Evolutionary conservation across 495 filamentous ascomycete species (phyloP).

Genomic region (Aspergillus hancockii): DNA sequence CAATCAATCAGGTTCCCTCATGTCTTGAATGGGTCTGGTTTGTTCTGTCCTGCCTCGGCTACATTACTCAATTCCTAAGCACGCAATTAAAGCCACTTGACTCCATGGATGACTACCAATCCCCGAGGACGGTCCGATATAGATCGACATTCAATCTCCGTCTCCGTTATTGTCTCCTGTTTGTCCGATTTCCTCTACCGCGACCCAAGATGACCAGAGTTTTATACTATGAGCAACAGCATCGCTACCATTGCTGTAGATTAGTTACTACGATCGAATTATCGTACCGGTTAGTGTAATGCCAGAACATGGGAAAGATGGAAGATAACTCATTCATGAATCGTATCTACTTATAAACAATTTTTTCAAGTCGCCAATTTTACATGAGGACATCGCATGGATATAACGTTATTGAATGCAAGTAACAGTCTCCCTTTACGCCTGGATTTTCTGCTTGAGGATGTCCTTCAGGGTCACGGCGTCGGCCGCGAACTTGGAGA

Average conservation of each 20-base stretch:
- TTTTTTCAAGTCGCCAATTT: constrained; percentile 27
- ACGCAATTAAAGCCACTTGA: no score
- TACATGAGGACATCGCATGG: constrained; percentile 11
- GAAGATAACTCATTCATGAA: constrained; percentile 24
- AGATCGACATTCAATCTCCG: no score
- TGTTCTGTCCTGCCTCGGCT: neutral
- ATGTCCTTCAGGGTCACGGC: constrained; percentile 91
- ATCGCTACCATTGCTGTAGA: no score
- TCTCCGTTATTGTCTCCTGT: no score
- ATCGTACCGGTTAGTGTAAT: neutral
- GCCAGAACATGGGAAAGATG: no score
- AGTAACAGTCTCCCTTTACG: constrained; percentile 30
- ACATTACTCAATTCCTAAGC: neutral
- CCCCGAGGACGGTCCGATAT: no score
- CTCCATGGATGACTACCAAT: no score
- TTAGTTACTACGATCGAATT: neutral
- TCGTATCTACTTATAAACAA: constrained; percentile 39
- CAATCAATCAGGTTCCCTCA: no score
- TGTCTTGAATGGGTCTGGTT: neutral
- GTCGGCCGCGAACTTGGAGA: constrained; percentile 98
- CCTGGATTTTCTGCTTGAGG: constrained; percentile 79
- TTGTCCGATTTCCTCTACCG: no score
- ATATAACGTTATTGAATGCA: constrained; percentile 9
- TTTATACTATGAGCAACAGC: no score
- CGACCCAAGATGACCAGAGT: no score